These are phyloP conservation scores for Colletotrichum salicis DNA, from an alignment of 2,329 filamentous ascomycete species.

Conservation along the genomic window DNA sequence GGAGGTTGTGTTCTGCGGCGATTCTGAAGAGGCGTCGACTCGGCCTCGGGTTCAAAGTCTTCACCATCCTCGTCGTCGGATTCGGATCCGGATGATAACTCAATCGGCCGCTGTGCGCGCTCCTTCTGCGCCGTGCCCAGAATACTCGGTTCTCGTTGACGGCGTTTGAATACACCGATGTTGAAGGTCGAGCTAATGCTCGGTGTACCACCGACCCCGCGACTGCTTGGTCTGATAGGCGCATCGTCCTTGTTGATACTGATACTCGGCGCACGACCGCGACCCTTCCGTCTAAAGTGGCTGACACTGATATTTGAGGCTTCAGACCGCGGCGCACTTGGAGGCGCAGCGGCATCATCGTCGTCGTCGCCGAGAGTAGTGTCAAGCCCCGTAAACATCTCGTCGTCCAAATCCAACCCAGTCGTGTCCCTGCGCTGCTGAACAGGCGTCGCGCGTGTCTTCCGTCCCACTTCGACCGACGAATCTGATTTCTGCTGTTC, in stretches of 20 bases:
- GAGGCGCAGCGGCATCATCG: conserved; percentile 49
- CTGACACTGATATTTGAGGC: conserved; percentile 59
- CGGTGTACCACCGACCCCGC: conserved; percentile 58
- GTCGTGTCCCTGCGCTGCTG: conserved; percentile 54
- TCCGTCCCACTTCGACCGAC: conserved; percentile 52
- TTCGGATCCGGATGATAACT: conserved; percentile 34
- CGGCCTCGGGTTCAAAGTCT: conserved; percentile 69
- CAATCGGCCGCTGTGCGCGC: conserved; percentile 38
- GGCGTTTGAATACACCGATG: conserved; percentile 67
- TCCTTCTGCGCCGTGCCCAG: conserved; percentile 62
- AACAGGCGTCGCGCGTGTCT: conserved; percentile 47
- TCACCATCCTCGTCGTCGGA: conserved; percentile 43
- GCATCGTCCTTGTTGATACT: conserved; percentile 59
- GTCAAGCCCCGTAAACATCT: conserved; percentile 56
- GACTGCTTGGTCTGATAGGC: conserved; percentile 64
- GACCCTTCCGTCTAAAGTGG: conserved; percentile 55
- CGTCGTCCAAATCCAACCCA: conserved; percentile 60
- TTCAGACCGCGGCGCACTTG: conserved; percentile 51
- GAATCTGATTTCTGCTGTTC: conserved; percentile 44
- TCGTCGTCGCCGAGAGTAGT: conserved; percentile 54
- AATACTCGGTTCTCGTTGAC: conserved; percentile 70
- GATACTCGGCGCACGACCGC: conserved; percentile 59
- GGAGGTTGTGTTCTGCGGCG: conserved; percentile 52
- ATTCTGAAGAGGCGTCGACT: conserved; percentile 72
- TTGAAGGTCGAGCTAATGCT: conserved; percentile 63